phyloP scores from a whole-genome alignment of 768 basidiomycete species.

The Phanerochaete sordida region DNA sequence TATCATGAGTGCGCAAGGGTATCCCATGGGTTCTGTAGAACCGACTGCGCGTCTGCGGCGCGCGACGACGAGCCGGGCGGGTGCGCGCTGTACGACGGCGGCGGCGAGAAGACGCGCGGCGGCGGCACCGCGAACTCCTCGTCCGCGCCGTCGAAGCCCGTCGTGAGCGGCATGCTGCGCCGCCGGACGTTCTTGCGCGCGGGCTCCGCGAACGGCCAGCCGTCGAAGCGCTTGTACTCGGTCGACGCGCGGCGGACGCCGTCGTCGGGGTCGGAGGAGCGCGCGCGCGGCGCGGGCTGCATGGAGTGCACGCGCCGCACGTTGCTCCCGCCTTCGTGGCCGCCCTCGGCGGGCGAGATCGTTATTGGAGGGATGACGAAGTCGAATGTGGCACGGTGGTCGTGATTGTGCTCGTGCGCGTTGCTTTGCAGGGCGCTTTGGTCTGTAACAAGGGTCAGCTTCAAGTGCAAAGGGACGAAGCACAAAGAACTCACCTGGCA shows the following conservation, averaged over 20 bases:
- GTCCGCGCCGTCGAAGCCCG: background rate
- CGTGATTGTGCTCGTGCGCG: background rate
- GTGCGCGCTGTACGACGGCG: background rate
- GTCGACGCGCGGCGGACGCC: slow-evolving; percentile 14
- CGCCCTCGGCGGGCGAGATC: background rate
- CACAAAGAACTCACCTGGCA: background rate
- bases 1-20: background rate
- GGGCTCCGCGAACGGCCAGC: slow-evolving; percentile 14
- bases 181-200: background rate
- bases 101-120: slow-evolving; percentile 5
- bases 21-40: background rate
- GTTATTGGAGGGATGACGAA: slow-evolving; percentile 17
- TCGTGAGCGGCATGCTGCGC: slow-evolving; percentile 5
- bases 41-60: background rate
- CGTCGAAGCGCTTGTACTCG: slow-evolving; percentile 17
- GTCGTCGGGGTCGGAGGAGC: slow-evolving; percentile 5
- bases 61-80: background rate
- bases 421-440: background rate
- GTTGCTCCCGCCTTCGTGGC: slow-evolving; percentile 10
- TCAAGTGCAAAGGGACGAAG: background rate
- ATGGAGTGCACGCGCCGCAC: slow-evolving; percentile 22
- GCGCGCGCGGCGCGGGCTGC: slow-evolving; percentile 15
- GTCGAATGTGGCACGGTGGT: slow-evolving; percentile 5
- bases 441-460: background rate
- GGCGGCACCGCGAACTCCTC: background rate